Base-by-base conservation (phyloP, 2,329 filamentous ascomycete species). In the Plenodomus lindquistii region DNA sequence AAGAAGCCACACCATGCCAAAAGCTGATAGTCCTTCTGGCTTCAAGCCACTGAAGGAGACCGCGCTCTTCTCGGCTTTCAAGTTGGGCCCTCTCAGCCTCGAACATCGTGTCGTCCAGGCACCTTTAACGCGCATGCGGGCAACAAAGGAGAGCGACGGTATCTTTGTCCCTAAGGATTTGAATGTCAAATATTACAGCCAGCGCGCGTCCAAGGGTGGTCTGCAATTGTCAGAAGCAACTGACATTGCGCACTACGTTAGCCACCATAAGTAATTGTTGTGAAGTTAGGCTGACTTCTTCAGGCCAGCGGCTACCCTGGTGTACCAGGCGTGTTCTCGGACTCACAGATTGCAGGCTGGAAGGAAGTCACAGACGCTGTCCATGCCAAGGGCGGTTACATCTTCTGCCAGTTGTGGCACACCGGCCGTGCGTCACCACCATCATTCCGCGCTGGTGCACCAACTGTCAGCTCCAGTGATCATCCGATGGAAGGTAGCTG, bases 191-290 rank as follows among this genome's bases (percentile, higher is more conserved):
- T 81, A 84, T 69, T 84, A 84, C 64, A 65, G 67, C 17, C 81
- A 85, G 60, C 76, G 82, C 19, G 79, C 74, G 29, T 72, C 73
- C 9, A 76, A 78, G 4, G 82, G 82, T 19, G 84, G 81, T 1
- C 70, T 87, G 2, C 66, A 86, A 36, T 79, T 87, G 55, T 79
- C 78, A 2, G 84, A 87, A 63, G 83, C 77, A 0, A 81, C 81
- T 10, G 67, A 71, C 29, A 71, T 70, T 46, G 60, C 55, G 46
- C 60, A 66, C 57, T 70, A 66, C 48, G 67, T 70, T 41, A 54
- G 58, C 47, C 20, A 4, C 18, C 16, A 15, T 11, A 17, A 20
- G 2, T 21, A 40, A 35, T 27, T 29, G 35, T 21, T 37, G 4
- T 10, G 40, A 6, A 24, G 5, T 10, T 24, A 24, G 22, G 22